Evolutionary conservation across 192 early-diverging fungal species (phyloP).

Genomic region (Gryganskiella cystojenkinii): DNA sequence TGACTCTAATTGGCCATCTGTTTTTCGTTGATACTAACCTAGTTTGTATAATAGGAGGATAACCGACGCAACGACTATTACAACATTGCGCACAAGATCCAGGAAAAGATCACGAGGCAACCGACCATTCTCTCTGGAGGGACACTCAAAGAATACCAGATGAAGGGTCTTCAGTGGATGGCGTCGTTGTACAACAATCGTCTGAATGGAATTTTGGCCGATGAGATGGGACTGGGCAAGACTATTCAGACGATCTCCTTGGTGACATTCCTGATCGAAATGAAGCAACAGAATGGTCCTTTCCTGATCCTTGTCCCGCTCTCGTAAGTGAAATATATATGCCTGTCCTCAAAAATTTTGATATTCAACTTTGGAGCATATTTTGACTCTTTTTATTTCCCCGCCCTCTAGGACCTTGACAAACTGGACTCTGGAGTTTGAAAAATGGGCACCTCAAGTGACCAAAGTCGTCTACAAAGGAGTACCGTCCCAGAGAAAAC

Average conservation of each 20-base stretch:
- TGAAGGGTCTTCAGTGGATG: slow-evolving; percentile 89
- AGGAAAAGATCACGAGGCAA: slow-evolving; percentile 81
- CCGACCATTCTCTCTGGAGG: slow-evolving; percentile 90
- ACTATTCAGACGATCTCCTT: slow-evolving; percentile 88
- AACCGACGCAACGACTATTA: slow-evolving; percentile 82
- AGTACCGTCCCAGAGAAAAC: slow-evolving; percentile 74
- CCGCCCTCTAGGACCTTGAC: slow-evolving; percentile 83
- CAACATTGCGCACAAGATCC: slow-evolving; percentile 85
- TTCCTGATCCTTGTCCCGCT: slow-evolving; percentile 74
- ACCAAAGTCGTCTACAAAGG: slow-evolving; percentile 96
- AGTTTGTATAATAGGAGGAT: slow-evolving; percentile 49
- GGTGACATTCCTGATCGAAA: slow-evolving; percentile 77
- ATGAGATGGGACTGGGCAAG: slow-evolving; percentile 96
- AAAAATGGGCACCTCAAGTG: slow-evolving; percentile 96
- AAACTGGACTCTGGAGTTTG: slow-evolving; percentile 98
- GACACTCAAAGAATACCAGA: slow-evolving; percentile 89
- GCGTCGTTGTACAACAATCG: slow-evolving; percentile 79
- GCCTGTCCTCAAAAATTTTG: too few species aligned
- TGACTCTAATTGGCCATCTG: slow-evolving; percentile 16
- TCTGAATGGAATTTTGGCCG: slow-evolving; percentile 89
- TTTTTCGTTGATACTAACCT: neutral
- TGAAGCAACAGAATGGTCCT: slow-evolving; percentile 77
- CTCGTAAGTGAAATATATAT: slow-evolving; percentile 65
- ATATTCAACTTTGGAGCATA: neutral
- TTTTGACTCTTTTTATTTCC: neutral